These are phyloP conservation scores for Paecilomyces formosus DNA, from an alignment of 2,329 filamentous ascomycete genomes.

Conservation along the genomic window DNA sequence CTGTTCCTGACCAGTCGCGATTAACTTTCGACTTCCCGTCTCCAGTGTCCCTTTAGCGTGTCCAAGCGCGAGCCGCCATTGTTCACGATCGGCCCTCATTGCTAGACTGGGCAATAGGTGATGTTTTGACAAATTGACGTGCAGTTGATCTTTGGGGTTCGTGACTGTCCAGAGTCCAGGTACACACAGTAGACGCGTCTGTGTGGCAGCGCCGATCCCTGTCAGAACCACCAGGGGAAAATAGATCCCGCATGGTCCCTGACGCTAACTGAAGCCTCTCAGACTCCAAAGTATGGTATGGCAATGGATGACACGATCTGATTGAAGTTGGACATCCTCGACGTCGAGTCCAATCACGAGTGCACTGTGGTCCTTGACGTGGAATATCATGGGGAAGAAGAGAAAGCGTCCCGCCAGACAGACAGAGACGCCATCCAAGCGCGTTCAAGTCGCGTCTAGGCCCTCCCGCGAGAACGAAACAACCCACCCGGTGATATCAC, in stretches of 20 bases:
- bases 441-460: conserved; percentile 14
- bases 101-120: background rate
- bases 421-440: conserved; percentile 13
- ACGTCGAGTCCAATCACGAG: background rate
- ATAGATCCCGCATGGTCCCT: background rate
- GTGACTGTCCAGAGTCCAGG: background rate
- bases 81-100: background rate
- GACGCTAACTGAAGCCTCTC: background rate
- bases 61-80: background rate
- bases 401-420: conserved; percentile 33
- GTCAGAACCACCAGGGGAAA: background rate
- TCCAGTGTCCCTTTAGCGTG: conserved; percentile 1
- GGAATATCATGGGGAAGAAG: conserved; percentile 30
- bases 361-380: background rate
- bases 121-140: background rate
- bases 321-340: background rate
- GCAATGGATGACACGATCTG: background rate
- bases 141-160: background rate
- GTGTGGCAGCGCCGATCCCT: background rate
- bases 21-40: background rate
- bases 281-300: background rate
- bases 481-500: conserved; percentile 57
- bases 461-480: conserved; percentile 11
- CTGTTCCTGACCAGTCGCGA: background rate
- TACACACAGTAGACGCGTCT: background rate